Evolutionary conservation across 2,329 filamentous ascomycete genomes (phyloP).

Genomic region (Cyphellophora europaea): DNA sequence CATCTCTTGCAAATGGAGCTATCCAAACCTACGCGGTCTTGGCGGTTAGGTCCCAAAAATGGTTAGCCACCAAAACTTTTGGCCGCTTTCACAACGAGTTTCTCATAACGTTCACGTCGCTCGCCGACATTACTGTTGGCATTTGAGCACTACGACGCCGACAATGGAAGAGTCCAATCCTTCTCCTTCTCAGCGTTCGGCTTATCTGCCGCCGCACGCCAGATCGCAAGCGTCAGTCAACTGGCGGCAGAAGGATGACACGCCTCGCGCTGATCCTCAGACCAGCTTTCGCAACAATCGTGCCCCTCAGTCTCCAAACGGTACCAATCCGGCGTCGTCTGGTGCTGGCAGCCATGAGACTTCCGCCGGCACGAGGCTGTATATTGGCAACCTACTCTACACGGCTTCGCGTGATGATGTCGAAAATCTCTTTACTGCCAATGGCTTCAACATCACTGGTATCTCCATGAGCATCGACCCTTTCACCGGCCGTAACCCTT

Average conservation of each 20-base stretch:
- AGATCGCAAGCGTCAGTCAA: conserved; percentile 21
- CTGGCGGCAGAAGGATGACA: conserved; percentile 32
- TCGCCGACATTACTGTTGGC: too few species aligned
- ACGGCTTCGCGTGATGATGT: conserved; percentile 44
- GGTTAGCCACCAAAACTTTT: too few species aligned
- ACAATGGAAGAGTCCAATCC: too few species aligned
- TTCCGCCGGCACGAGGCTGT: conserved; percentile 33
- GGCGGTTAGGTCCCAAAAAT: too few species aligned
- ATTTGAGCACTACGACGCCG: too few species aligned
- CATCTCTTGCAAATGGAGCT: too few species aligned
- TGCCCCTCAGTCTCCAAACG: conserved; percentile 1
- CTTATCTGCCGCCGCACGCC: neutral
- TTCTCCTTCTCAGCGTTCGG: too few species aligned
- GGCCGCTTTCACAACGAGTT: too few species aligned
- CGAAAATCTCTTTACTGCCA: conserved; percentile 35
- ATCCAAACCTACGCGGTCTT: too few species aligned
- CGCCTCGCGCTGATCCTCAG: conserved; percentile 23
- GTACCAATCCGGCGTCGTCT: conserved; percentile 1
- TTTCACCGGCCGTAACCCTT: conserved; percentile 59
- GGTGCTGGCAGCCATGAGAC: conserved; percentile 3
- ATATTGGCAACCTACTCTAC: conserved; percentile 48
- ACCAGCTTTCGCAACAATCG: conserved; percentile 25
- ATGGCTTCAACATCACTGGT: conserved; percentile 35
- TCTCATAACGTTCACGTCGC: too few species aligned
- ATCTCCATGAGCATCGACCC: conserved; percentile 62